Percentiles rank a stretch among this genome's conserved stretches.
phyloP scores from a whole-genome alignment of 441 rosid genomes.

The Gossypium lobatum region DNA sequence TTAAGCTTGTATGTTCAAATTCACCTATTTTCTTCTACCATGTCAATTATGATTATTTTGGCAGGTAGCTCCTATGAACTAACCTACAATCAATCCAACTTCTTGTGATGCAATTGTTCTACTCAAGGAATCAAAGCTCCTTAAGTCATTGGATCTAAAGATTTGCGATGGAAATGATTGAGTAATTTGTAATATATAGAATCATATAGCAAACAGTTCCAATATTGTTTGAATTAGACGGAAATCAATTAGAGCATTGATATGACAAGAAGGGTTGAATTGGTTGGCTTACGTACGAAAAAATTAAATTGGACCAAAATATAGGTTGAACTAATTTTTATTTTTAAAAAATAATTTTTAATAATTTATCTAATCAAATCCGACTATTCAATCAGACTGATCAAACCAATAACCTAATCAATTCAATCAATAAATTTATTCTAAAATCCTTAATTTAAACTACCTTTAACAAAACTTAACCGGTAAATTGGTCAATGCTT shows the following conservation, averaged over 20 bases:
- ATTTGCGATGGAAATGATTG: background rate
- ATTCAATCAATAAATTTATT: too few relatives aligned
- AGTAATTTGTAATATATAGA: background rate
- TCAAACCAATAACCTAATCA: too few relatives aligned
- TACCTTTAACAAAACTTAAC: background rate
- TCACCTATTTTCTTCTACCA: background rate
- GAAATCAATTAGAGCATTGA: too few relatives aligned
- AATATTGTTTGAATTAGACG: too few relatives aligned
- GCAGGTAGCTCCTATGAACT: constrained; percentile 2
- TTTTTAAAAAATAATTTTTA: too few relatives aligned
- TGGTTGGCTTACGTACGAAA: too few relatives aligned
- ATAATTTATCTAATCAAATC: too few relatives aligned
- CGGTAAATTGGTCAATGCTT: background rate
- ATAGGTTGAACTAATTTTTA: too few relatives aligned
- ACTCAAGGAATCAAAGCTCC: background rate
- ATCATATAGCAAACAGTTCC: background rate
- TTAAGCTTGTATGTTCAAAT: background rate
- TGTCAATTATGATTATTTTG: constrained; percentile 3
- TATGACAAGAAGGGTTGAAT: too few relatives aligned
- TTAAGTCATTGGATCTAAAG: background rate
- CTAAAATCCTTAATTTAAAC: background rate
- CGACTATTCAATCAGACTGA: too few relatives aligned
- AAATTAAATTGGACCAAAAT: too few relatives aligned
- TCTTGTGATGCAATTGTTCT: background rate
- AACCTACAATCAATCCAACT: constrained; percentile 11